phyloP scores from a whole-genome alignment of 371 early-diverging fungal genomes.

The Mucor racemosus region DNA sequence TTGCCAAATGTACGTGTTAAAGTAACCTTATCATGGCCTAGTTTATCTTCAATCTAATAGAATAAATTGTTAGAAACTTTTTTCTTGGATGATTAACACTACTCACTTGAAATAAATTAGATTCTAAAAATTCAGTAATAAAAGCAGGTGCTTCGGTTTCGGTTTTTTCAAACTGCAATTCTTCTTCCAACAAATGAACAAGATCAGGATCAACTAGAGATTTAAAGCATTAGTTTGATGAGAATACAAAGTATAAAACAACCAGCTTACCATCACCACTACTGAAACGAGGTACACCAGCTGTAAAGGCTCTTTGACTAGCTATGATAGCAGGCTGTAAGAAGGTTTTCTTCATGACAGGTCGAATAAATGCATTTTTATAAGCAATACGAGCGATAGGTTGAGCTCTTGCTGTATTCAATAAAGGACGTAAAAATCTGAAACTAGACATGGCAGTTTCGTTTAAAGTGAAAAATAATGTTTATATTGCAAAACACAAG shows the following conservation, averaged over 20 bases:
- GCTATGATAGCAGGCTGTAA: background rate
- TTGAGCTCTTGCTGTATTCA: background rate
- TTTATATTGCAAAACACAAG: no score
- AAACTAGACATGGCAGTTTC: background rate
- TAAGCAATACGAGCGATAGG: background rate
- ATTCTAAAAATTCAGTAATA: constrained; percentile 68
- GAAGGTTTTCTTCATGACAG: background rate
- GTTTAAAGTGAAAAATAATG: background rate
- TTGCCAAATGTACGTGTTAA: constrained; percentile 79
- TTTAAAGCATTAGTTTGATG: background rate
- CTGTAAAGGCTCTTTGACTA: constrained; percentile 17
- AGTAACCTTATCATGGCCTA: constrained; percentile 73
- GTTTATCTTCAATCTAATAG: constrained; percentile 66
- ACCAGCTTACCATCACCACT: constrained; percentile 22
- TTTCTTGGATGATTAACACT: background rate
- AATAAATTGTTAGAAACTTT: background rate
- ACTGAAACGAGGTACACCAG: constrained; percentile 14
- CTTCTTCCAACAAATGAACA: constrained; percentile 65
- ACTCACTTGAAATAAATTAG: constrained; percentile 67
- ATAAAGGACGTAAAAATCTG: background rate
- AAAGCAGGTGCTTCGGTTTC: constrained; percentile 49
- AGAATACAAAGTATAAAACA: background rate
- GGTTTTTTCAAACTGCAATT: constrained; percentile 74
- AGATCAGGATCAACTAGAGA: constrained; percentile 63
- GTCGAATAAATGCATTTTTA: background rate